phyloP scores from a whole-genome alignment of 106 monocot species.

The Phalaenopsis equestris region DNA sequence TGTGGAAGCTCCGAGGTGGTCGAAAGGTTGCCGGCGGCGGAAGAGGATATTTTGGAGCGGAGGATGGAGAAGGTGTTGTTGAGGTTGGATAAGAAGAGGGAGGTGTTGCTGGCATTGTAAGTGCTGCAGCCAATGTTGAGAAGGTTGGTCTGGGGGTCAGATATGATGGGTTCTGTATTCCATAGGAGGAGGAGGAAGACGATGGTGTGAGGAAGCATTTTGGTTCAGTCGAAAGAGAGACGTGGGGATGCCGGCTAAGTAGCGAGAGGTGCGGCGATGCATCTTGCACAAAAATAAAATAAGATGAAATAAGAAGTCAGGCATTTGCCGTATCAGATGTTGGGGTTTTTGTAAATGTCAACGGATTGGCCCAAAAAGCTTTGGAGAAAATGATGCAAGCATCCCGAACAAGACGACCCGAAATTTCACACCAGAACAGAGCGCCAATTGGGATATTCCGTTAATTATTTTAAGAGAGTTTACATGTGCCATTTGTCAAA shows the following conservation, averaged over 20 bases:
- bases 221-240: background rate
- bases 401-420: too few relatives aligned
- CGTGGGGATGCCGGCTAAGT: background rate
- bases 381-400: too few relatives aligned
- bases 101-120: conserved; percentile 44
- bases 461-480: too few relatives aligned
- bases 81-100: conserved; percentile 31
- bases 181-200: conserved; percentile 6
- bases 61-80: background rate
- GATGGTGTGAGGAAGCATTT: background rate
- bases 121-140: conserved; percentile 53
- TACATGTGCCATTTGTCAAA: too few relatives aligned
- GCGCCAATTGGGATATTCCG: too few relatives aligned
- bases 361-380: too few relatives aligned
- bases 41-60: background rate
- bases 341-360: too few relatives aligned
- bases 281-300: background rate
- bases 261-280: background rate
- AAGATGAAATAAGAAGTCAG: too few relatives aligned
- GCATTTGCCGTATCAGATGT: too few relatives aligned
- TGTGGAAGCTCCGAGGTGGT: conserved; percentile 27
- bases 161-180: conserved; percentile 1
- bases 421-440: too few relatives aligned
- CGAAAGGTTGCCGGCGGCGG: conserved; percentile 11
- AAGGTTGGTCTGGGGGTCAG: conserved; percentile 32